Evolutionary conservation across 495 filamentous ascomycete genomes (phyloP).

Genomic region (Aspergillus incahuasiensis): DNA sequence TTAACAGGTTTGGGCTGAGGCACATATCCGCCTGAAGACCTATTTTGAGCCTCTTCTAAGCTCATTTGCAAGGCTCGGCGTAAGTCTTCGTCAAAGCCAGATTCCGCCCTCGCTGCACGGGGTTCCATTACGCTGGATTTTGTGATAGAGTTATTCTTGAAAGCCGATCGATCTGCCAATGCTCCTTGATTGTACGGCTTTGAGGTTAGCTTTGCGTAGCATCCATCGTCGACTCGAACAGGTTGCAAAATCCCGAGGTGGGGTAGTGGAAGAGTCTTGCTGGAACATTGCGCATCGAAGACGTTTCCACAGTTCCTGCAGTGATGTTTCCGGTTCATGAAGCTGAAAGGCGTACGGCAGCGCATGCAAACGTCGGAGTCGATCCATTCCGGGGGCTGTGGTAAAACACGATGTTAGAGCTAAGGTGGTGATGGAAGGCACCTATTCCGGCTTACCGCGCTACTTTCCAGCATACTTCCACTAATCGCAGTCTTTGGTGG

Average conservation of each 20-base stretch:
- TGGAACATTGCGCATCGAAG: constrained; percentile 89
- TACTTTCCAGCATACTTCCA: constrained; percentile 94
- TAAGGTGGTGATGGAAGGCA: neutral
- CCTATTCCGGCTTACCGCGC: constrained; percentile 63
- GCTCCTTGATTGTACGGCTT: constrained; percentile 47
- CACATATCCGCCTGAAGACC: constrained; percentile 64
- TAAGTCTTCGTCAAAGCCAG: constrained; percentile 92
- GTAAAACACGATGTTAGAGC: neutral
- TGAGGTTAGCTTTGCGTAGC: constrained; percentile 82
- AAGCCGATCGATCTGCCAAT: constrained; percentile 41
- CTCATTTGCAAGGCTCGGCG: constrained; percentile 94
- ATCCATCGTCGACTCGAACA: constrained; percentile 96
- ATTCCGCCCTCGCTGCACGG: constrained; percentile 73
- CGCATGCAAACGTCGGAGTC: constrained; percentile 99
- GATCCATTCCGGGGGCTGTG: constrained; percentile 90
- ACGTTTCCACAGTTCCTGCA: constrained; percentile 97
- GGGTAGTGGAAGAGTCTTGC: constrained; percentile 81
- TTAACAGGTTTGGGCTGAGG: constrained; percentile 51
- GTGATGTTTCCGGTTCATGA: constrained; percentile 97
- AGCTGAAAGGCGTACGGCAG: constrained; percentile 90
- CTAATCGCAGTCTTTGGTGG: constrained; percentile 83
- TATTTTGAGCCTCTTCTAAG: constrained; percentile 82
- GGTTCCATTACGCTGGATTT: constrained; percentile 74
- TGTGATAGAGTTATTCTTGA: constrained; percentile 49
- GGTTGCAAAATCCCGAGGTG: constrained; percentile 89